Base-by-base conservation (phyloP, 2,329 filamentous ascomycete genomes). In the Nemania bipapillata region DNA sequence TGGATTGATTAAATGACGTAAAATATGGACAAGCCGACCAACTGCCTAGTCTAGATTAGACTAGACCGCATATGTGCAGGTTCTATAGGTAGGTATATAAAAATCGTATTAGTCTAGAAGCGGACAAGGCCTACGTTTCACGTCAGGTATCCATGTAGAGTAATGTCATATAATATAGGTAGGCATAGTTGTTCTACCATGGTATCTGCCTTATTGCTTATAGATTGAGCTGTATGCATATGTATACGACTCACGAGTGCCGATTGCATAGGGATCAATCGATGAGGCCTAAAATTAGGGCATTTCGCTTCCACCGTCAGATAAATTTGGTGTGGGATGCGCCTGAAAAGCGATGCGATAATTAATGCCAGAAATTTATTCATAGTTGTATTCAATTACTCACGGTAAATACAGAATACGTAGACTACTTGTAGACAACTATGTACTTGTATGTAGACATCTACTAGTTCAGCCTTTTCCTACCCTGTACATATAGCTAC, bases 281-380 rank as follows among this genome's bases (percentile, higher is more conserved):
- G 65, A 68, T 65, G 49, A 54, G 57, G 58, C 54, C 65, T 68
- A 65, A 70, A 68, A 68, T 68, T 68, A 63, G 62, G 54, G 57
- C 62, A 65, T 70, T 65, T 68, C 65, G 65, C 65, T 60, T 63
- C 57, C 30, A 54, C 49, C 55, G 58, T 60, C 37, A 32, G 20
- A 66, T 59, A 57, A 52, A 55, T 47, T 56, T 60, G 35, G 58
- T 35, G 42, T 52, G 53, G 30, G 52, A 52, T 63, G 55, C 40
- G 47, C 52, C 57, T 69, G 42, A 28, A 47, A 50, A 32, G 35
- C 28, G 54, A 22, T n/a, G 17, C 5, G 15, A 45, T 17, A 17
- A n/a, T 15, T 49, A 8, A 26, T 24, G 11, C 45, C 40, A 15
- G 2, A 45, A n/a, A 45, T 45, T 15, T 3, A n/a, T 45, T 45